Evolutionary conservation across 352 stramenopile genomes (phyloP).

Genomic region (Aphanomyces cochlioides): DNA sequence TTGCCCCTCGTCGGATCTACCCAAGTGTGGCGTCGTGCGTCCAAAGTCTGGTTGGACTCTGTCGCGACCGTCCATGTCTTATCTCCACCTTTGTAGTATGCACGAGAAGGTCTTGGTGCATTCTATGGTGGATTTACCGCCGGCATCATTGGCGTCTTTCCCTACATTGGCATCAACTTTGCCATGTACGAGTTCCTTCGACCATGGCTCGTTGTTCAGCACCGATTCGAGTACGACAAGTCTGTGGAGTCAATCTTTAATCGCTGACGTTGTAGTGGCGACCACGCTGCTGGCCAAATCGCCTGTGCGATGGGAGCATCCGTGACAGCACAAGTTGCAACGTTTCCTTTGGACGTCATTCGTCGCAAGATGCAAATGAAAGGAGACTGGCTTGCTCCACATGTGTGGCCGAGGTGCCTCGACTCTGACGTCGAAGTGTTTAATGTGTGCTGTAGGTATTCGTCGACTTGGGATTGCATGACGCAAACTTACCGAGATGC

Average conservation of each 20-base stretch:
- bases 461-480: slow-evolving; percentile 70
- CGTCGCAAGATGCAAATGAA: slow-evolving; percentile 74
- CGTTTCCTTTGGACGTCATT: slow-evolving; percentile 80
- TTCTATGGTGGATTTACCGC: slow-evolving; percentile 75
- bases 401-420: slow-evolving; percentile 53
- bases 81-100: background rate
- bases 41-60: slow-evolving; percentile 38
- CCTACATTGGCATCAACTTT: slow-evolving; percentile 83
- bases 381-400: slow-evolving; percentile 53
- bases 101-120: slow-evolving; percentile 45
- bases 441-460: slow-evolving; percentile 35
- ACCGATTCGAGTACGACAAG: background rate
- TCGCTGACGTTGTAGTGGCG: background rate
- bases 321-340: slow-evolving; percentile 61
- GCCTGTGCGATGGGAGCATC: slow-evolving; percentile 66
- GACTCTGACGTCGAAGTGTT: background rate
- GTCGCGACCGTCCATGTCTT: too few relatives aligned
- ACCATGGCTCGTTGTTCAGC: slow-evolving; percentile 33
- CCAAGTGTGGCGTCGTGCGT: slow-evolving; percentile 54
- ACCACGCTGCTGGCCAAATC: slow-evolving; percentile 55
- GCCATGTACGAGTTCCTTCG: slow-evolving; percentile 81
- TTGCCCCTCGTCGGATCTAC: slow-evolving; percentile 39
- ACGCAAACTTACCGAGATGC: slow-evolving; percentile 45
- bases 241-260: slow-evolving; percentile 47
- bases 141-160: slow-evolving; percentile 67